Conservation (phyloP, 257 asterid species). For the Eustoma russellianum region DNA sequence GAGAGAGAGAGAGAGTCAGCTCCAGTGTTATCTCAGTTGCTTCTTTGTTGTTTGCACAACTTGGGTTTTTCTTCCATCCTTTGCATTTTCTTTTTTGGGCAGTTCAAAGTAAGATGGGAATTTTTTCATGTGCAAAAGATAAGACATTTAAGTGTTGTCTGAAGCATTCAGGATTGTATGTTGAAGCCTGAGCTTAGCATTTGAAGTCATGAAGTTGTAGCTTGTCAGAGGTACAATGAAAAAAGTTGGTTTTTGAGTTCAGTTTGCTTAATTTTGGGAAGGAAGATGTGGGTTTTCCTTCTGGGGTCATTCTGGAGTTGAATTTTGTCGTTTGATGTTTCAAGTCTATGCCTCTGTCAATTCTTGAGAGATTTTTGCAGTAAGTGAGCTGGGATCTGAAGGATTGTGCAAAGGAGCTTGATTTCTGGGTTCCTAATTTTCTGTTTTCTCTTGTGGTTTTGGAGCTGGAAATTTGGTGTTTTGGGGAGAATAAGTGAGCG, state of each 20-base stretch:
- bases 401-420: slow-evolving; percentile 4
- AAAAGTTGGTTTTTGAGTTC: slow-evolving; percentile 2
- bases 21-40: slow-evolving; percentile 10
- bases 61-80: slow-evolving; percentile 9
- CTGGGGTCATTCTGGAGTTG: neutral
- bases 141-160: slow-evolving; percentile 20
- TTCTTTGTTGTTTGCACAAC: neutral
- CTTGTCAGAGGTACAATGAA: neutral
- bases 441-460: slow-evolving; percentile 6
- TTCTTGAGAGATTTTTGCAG: slow-evolving; percentile 5
- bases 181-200: slow-evolving; percentile 12
- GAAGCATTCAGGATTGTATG: slow-evolving; percentile 5
- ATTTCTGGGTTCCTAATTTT: slow-evolving; percentile 3
- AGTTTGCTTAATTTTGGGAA: slow-evolving; percentile 9
- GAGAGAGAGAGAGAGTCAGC: slow-evolving; percentile 15
- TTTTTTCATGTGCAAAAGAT: neutral
- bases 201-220: slow-evolving; percentile 13
- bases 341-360: slow-evolving; percentile 1
- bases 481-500: neutral
- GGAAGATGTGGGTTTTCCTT: slow-evolving; percentile 6
- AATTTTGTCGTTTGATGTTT: slow-evolving; percentile 5
- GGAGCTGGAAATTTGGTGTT: slow-evolving; percentile 7
- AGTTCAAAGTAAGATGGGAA: slow-evolving; percentile 5
- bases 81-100: slow-evolving; percentile 15
- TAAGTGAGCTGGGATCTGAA: slow-evolving; percentile 33